These are phyloP conservation scores for Zostera marina DNA, from an alignment of 116 monocot genomes.

Conservation along the genomic window DNA sequence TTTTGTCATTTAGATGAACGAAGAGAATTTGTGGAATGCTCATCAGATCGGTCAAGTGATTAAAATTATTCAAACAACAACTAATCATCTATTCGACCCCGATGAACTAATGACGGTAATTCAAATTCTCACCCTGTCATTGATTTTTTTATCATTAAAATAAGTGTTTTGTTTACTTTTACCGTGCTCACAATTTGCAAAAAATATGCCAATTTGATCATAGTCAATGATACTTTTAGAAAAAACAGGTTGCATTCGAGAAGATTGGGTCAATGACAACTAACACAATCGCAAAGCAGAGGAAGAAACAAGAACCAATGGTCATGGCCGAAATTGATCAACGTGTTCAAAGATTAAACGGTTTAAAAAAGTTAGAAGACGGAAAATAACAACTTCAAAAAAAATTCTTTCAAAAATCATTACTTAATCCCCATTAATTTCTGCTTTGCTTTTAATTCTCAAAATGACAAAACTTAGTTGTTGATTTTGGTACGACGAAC, in stretches of 20 bases:
- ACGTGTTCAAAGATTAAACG: conserved; percentile 57
- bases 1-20: conserved; percentile 52
- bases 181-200: too few species aligned
- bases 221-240: too few species aligned
- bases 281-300: conserved; percentile 82
- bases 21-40: conserved; percentile 62
- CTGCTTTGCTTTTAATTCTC: neutral
- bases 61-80: conserved; percentile 59
- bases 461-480: neutral
- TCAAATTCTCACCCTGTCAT: neutral
- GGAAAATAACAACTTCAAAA: too few species aligned
- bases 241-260: conserved; percentile 84
- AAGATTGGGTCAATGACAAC: conserved; percentile 85
- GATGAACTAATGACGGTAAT: conserved; percentile 74
- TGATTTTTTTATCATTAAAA: too few species aligned
- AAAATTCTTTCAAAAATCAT: neutral
- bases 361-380: conserved; percentile 30
- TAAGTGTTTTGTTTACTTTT: too few species aligned
- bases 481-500: too few species aligned
- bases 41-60: conserved; percentile 84
- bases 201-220: too few species aligned
- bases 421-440: neutral
- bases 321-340: conserved; percentile 91
- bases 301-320: conserved; percentile 86
- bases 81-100: conserved; percentile 77